Conservation (phyloP, 257 asterid species). For the Lycium ferocissimum region DNA sequence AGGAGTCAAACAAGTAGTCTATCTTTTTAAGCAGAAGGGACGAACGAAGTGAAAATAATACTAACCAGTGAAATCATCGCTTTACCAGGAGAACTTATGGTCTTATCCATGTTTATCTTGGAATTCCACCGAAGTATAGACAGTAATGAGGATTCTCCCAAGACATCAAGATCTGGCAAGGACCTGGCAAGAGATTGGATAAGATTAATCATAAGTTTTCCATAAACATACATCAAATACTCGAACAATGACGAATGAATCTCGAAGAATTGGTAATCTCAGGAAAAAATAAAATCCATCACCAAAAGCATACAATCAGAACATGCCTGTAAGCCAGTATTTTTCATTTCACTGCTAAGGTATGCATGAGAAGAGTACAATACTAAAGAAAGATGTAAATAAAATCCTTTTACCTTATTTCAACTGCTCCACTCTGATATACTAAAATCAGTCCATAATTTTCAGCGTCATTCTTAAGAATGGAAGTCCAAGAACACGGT, state of each 20-base stretch:
- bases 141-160: conserved; percentile 73
- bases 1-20: not conserved
- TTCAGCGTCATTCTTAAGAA: conserved; percentile 59
- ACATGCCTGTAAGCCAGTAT: not conserved
- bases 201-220: conserved; percentile 18
- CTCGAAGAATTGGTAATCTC: conserved; percentile 15
- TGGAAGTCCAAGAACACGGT: conserved; percentile 84
- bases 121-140: conserved; percentile 82
- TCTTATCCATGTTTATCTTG: conserved; percentile 78
- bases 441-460: conserved; percentile 63
- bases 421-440: conserved; percentile 84
- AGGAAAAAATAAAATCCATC: not conserved
- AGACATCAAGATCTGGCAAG: conserved; percentile 64
- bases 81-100: conserved; percentile 75
- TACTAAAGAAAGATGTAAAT: not conserved
- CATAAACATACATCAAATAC: conserved; percentile 7
- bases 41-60: conserved; percentile 32
- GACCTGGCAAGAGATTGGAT: conserved; percentile 60
- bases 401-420: conserved; percentile 64
- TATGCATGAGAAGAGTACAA: not conserved
- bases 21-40: not conserved
- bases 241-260: not conserved
- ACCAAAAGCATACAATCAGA: not conserved
- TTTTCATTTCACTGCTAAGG: conserved; percentile 23
- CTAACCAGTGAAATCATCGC: conserved; percentile 84